These are phyloP conservation scores for Pichia sp. DNA, from an alignment of 1,139 yeast genomes.

Conservation along the genomic window DNA sequence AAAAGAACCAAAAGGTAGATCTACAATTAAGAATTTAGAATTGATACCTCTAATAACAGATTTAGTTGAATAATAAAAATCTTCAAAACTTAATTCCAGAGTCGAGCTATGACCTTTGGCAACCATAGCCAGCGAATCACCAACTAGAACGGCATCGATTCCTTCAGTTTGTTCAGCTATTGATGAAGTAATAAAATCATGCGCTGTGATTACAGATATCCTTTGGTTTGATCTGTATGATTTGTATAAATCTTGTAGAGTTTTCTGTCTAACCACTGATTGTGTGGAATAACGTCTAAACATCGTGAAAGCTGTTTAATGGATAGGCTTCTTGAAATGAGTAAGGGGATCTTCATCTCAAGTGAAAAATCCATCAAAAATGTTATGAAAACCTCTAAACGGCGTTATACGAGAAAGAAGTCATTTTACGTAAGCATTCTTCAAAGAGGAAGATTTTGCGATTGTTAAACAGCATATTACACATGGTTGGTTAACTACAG, in stretches of 20 bases:
- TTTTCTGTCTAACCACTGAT: constrained; percentile 19
- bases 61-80: constrained; percentile 65
- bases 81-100: constrained; percentile 66
- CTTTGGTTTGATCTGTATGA: constrained; percentile 34
- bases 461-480: no score
- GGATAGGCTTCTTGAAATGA: background rate
- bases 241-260: constrained; percentile 36
- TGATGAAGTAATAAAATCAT: constrained; percentile 72
- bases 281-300: constrained; percentile 6
- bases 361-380: background rate
- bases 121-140: constrained; percentile 92
- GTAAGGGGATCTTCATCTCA: background rate
- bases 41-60: constrained; percentile 70
- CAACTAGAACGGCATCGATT: constrained; percentile 68
- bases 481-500: no score
- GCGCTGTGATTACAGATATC: constrained; percentile 74
- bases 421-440: no score
- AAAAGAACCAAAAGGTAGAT: constrained; percentile 82
- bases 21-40: constrained; percentile 68
- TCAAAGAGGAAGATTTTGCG: no score
- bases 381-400: background rate
- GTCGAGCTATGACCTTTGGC: constrained; percentile 78
- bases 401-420: background rate
- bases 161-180: constrained; percentile 58
- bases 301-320: background rate